Evolutionary conservation across 2,329 filamentous ascomycete species (phyloP).

Genomic region (Microcyclospora tardicrescens): DNA sequence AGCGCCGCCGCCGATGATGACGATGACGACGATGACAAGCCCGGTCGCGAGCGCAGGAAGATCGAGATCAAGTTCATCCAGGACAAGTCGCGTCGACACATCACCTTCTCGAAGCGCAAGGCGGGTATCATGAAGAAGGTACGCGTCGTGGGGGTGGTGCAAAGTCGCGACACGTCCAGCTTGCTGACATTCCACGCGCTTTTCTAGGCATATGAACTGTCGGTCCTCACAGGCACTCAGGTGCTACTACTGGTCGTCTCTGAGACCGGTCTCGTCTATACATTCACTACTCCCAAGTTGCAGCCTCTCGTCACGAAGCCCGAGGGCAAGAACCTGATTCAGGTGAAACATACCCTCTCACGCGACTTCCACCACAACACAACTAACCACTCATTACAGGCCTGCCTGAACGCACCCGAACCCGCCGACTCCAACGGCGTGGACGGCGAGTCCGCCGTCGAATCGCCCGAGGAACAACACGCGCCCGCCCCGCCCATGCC

Average conservation of each 20-base stretch:
- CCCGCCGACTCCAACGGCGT: conserved; percentile 58
- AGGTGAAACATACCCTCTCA: conserved; percentile 43
- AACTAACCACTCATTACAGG: conserved; percentile 42
- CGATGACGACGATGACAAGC: conserved; percentile 96
- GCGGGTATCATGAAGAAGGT: conserved; percentile 99
- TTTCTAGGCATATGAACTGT: conserved; percentile 81
- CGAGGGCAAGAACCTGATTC: conserved; percentile 97
- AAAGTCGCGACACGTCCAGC: not conserved
- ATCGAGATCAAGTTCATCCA: conserved; percentile 99
- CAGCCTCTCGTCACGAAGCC: conserved; percentile 96
- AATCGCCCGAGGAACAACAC: conserved; percentile 81
- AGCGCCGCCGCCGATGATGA: conserved; percentile 64
- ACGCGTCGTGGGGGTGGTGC: conserved; percentile 7
- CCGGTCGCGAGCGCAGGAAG: conserved; percentile 93
- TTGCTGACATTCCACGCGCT: conserved; percentile 9
- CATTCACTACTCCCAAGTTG: conserved; percentile 95
- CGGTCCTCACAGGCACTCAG: conserved; percentile 94
- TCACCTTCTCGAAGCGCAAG: conserved; percentile 99
- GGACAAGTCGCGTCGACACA: conserved; percentile 98
- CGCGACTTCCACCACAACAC: conserved; percentile 11
- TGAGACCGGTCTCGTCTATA: conserved; percentile 94
- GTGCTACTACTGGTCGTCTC: conserved; percentile 93
- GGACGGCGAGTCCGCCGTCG: conserved; percentile 45
- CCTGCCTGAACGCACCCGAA: conserved; percentile 92
- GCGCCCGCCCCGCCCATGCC: conserved; percentile 37